Conservation (phyloP, 1,139 yeast genomes). For the Suhomyces terraborum region DNA sequence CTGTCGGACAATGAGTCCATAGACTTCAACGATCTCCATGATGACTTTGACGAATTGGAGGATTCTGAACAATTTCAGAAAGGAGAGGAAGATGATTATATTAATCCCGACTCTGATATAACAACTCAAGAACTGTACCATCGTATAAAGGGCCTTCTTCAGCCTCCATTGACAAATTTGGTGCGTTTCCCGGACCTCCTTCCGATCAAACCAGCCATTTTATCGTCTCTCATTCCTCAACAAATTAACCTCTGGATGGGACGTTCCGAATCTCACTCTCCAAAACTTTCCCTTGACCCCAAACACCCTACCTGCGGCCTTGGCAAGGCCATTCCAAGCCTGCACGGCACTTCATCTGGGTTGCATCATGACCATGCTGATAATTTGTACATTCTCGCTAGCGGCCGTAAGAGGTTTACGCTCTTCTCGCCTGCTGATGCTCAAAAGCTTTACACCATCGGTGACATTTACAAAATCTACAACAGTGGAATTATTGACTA, state of each 20-base stretch:
- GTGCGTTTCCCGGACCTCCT: conserved; percentile 25
- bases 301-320: conserved; percentile 33
- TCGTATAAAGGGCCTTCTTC: conserved; percentile 51
- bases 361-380: conserved; percentile 84
- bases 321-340: conserved; percentile 54
- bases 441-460: conserved; percentile 57
- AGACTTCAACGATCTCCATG: conserved; percentile 48
- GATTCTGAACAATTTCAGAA: conserved; percentile 12
- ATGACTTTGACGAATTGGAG: conserved; percentile 42
- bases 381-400: conserved; percentile 60
- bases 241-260: conserved; percentile 80
- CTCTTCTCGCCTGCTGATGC: conserved; percentile 65
- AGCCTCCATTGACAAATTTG: conserved; percentile 60
- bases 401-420: conserved; percentile 68
- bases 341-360: conserved; percentile 64
- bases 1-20: conserved; percentile 33
- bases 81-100: no score
- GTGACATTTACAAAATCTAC: conserved; percentile 51
- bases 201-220: conserved; percentile 45
- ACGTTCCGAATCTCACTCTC: conserved; percentile 9
- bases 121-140: conserved; percentile 10
- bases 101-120: conserved; percentile 12
- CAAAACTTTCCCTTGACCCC: conserved; percentile 3
- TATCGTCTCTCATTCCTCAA: conserved; percentile 55
- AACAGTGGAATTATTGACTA: conserved; percentile 71